These are phyloP conservation scores for Puccinia hordei DNA, from an alignment of 1,284 basidiomycete genomes.

Conservation along the genomic window DNA sequence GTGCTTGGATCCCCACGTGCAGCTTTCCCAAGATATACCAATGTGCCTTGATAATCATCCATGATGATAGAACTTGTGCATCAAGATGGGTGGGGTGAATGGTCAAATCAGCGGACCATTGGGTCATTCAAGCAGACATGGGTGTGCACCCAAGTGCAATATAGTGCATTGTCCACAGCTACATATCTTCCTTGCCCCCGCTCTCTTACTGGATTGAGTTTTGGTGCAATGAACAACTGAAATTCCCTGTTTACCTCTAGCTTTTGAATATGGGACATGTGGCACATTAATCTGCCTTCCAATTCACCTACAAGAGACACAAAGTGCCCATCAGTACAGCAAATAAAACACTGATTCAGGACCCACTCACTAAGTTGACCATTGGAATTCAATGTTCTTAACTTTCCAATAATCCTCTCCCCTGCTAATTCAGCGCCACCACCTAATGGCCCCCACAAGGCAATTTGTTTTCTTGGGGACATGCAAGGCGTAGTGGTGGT, in stretches of 20 bases:
- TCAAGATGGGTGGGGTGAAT: not conserved
- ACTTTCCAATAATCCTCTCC: not conserved
- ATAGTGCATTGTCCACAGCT: not conserved
- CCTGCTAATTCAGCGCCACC: not conserved
- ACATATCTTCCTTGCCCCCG: not conserved
- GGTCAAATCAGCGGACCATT: not conserved
- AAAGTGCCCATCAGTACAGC: not conserved
- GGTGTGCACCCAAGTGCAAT: not conserved
- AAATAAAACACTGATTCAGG: not conserved
- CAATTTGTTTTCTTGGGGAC: slow-evolving; percentile 34
- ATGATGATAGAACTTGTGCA: not conserved
- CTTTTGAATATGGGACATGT: not conserved
- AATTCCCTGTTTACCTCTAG: not conserved
- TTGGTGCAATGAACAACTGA: not conserved
- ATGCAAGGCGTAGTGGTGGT: slow-evolving; percentile 6
- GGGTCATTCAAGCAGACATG: no score
- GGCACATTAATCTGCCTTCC: not conserved
- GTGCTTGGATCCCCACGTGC: not conserved
- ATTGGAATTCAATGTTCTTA: not conserved
- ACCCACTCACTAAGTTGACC: not conserved
- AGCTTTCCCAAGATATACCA: slow-evolving; percentile 10
- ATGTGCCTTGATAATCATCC: not conserved
- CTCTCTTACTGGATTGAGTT: not conserved
- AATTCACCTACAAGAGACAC: not conserved
- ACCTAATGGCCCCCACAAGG: slow-evolving; percentile 17